phyloP scores from a whole-genome alignment of 257 asterid species.

The Phtheirospermum japonicum region DNA sequence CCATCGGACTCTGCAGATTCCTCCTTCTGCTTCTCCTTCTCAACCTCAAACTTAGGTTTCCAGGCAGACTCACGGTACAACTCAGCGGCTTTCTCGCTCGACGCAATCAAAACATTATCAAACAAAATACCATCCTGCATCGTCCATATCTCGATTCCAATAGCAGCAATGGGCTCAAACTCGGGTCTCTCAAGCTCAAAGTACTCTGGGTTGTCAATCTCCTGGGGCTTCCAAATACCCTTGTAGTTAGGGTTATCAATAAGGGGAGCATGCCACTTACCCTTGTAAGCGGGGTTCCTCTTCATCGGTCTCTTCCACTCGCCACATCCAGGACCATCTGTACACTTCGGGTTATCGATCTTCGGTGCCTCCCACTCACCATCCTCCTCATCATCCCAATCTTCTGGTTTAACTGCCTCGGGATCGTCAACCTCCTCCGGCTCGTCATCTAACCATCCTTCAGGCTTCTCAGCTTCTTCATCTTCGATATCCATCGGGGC shows the following conservation, averaged over 20 bases:
- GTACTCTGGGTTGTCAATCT: slow-evolving; percentile 77
- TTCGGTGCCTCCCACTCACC: slow-evolving; percentile 98
- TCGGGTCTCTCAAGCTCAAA: slow-evolving; percentile 76
- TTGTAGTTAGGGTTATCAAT: slow-evolving; percentile 87
- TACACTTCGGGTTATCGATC: slow-evolving; percentile 75
- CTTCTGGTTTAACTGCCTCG: slow-evolving; percentile 88
- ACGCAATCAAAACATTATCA: slow-evolving; percentile 76
- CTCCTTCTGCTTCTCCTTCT: slow-evolving; percentile 75
- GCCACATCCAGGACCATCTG: slow-evolving; percentile 91
- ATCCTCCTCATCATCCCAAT: slow-evolving; percentile 99
- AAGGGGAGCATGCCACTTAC: slow-evolving; percentile 84
- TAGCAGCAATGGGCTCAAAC: slow-evolving; percentile 92
- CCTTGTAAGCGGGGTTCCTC: slow-evolving; percentile 87
- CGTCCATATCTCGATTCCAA: slow-evolving; percentile 98
- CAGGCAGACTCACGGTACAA: slow-evolving; percentile 58
- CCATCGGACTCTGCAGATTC: slow-evolving; percentile 60
- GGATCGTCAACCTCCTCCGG: slow-evolving; percentile 97
- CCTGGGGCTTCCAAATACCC: slow-evolving; percentile 93
- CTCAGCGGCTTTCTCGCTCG: slow-evolving; percentile 67
- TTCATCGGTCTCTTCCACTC: slow-evolving; percentile 92
- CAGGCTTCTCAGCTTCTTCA: slow-evolving; percentile 87
- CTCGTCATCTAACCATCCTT: slow-evolving; percentile 98
- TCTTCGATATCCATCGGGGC: slow-evolving; percentile 90
- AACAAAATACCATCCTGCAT: slow-evolving; percentile 94
- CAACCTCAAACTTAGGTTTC: slow-evolving; percentile 78